Percentiles rank a stretch among this genome's conserved stretches.
Conservation (phyloP, 2,329 filamentous ascomycete species). For the Zymoseptoria passerinii region DNA sequence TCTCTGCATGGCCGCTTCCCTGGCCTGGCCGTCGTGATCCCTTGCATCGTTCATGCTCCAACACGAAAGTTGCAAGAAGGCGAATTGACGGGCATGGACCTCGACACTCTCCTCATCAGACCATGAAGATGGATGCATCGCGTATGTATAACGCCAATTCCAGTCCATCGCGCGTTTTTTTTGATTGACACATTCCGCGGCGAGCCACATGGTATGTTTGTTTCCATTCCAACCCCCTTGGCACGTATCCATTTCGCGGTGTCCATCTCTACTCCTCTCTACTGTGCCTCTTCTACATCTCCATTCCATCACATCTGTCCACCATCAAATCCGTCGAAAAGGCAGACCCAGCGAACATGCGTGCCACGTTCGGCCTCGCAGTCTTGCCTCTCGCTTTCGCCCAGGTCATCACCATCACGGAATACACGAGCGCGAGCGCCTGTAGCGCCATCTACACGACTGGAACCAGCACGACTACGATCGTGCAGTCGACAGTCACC, state of each 20-base stretch:
- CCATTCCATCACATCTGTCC: neutral
- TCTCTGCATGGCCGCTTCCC: too few species aligned
- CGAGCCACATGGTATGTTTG: neutral
- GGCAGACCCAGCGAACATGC: neutral
- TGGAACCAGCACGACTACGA: constrained; percentile 16
- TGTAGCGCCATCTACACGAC: constrained; percentile 22
- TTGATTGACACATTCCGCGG: constrained; percentile 1
- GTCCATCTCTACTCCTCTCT: neutral
- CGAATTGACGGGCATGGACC: too few species aligned
- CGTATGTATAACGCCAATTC: too few species aligned
- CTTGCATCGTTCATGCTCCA: too few species aligned
- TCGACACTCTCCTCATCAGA: too few species aligned
- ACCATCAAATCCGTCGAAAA: constrained; percentile 8
- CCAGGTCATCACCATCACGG: constrained; percentile 22
- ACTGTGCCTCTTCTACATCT: neutral
- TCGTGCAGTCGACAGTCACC: constrained; percentile 24
- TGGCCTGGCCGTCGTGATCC: too few species aligned
- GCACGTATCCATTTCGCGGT: neutral
- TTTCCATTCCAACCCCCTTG: neutral
- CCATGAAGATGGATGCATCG: too few species aligned
- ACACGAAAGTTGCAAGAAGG: too few species aligned
- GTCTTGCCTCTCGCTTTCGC: constrained; percentile 11
- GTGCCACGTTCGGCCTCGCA: constrained; percentile 5
- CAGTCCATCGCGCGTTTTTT: too few species aligned
- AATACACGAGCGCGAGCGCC: constrained; percentile 14